Base-by-base conservation (phyloP, 345 rosid species). In the Rhodamnia argentea region DNA sequence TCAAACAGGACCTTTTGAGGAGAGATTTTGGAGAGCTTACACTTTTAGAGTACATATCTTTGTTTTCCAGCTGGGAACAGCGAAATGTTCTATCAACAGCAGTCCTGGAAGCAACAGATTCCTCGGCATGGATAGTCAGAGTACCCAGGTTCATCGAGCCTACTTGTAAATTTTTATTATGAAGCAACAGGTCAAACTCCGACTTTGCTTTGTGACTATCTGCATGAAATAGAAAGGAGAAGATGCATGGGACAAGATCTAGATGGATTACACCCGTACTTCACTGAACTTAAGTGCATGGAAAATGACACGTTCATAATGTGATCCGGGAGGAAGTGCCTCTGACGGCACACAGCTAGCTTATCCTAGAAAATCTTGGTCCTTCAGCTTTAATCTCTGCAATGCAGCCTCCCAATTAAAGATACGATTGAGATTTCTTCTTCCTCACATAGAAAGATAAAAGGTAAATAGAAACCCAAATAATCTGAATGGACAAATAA, bases 41-140 rank as follows among this genome's bases (percentile, higher is more conserved):
- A 89, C 98, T 96, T 86, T 90, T 92, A 86, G 99, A 96, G 87
- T 95, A 94, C 83, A 93, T 5, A 85, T 95, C 99, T 85, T 93
- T 95, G 86, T 94, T 94, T 84, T 89, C 96, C 92, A 96, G 89
- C 76, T 90, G 85, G 84, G 88, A 85, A 88, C 96, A 94, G 70
- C 87, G 91, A 44, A 95, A 85, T 84, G 56, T 86, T 85, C 94
- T 86, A 85, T 96, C 97, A 32, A 91, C 90, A 16, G 90, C 90
- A 84, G 89, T 92, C 89, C 89, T 96, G 57, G 95, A 94, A 83
- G 94, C 90, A 90, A 87, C 62, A 7, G 90, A 91, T 90, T 96
- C 98, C 90, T 96, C 98, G 12, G 98, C 96, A 83, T 89, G 94
- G 86, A 94, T 76, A 52, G 95, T 90, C 84, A 96, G 91, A 44